Conservation (phyloP, 2,329 filamentous ascomycete genomes). For the Ceratocystis huliohia region DNA sequence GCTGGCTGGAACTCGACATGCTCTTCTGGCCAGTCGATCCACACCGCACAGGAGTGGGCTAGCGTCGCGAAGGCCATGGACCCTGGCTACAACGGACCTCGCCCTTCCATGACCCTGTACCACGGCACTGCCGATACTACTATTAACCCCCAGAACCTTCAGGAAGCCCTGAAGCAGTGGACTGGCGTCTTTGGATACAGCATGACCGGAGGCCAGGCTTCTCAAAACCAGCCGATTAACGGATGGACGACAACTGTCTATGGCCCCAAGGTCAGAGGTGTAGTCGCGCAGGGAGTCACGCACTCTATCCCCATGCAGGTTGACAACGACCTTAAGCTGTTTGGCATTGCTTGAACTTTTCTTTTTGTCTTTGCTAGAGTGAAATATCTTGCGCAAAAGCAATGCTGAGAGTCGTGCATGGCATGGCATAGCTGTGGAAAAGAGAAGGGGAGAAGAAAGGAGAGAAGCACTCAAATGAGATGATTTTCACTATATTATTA, state of each 20-base stretch:
- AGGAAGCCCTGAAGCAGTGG: constrained; percentile 47
- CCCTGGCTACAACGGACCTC: constrained; percentile 35
- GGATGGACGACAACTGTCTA: constrained; percentile 32
- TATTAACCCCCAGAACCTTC: constrained; percentile 41
- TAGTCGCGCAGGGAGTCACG: constrained; percentile 26
- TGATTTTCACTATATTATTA: no score
- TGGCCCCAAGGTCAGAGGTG: constrained; percentile 26
- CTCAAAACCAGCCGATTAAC: constrained; percentile 28
- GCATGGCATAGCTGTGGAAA: no score
- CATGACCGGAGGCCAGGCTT: constrained; percentile 26
- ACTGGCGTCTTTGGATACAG: constrained; percentile 36
- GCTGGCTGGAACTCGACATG: constrained; percentile 44
- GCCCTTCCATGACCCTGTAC: constrained; percentile 47
- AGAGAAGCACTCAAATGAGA: no score
- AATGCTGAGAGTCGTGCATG: no score
- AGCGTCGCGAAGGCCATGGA: constrained; percentile 36
- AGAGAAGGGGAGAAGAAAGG: no score
- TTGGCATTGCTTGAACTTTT: constrained; percentile 17
- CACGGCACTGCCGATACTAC: constrained; percentile 42
- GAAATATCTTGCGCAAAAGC: no score
- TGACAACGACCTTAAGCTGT: constrained; percentile 22
- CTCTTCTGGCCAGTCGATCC: constrained; percentile 36
- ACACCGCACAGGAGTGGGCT: constrained; percentile 33
- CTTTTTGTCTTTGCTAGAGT: no score
- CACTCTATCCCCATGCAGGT: constrained; percentile 25